A percentile compares a stretch with the other conserved stretches of the same genome.
Conservation (phyloP, 768 basidiomycete species). For the Cystoderma amianthinum region DNA sequence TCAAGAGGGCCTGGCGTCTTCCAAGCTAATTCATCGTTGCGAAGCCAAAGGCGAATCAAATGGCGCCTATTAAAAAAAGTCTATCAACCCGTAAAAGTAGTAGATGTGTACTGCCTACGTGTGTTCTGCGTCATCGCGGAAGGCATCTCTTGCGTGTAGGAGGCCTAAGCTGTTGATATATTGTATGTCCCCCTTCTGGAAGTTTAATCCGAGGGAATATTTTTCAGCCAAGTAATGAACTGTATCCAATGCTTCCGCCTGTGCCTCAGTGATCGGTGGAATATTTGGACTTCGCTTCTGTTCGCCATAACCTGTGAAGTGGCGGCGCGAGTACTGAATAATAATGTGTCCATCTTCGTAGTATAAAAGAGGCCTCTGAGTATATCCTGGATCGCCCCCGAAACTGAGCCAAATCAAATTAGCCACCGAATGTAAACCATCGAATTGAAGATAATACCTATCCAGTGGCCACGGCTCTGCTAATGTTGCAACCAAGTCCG, state of each 20-base stretch:
- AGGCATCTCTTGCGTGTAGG: conserved; percentile 39
- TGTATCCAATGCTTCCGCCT: conserved; percentile 40
- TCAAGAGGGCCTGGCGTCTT: conserved; percentile 1
- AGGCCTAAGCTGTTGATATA: conserved; percentile 41
- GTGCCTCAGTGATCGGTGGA: conserved; percentile 40
- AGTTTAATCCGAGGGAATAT: conserved; percentile 33
- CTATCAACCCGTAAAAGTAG: not conserved
- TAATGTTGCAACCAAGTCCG: conserved; percentile 33
- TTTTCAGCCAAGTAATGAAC: conserved; percentile 39
- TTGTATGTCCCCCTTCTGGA: conserved; percentile 43
- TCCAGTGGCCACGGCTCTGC: conserved; percentile 38
- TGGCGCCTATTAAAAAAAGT: conserved; percentile 3
- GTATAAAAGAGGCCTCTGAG: conserved; percentile 30
- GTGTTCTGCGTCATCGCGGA: conserved; percentile 27
- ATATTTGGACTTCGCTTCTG: conserved; percentile 28
- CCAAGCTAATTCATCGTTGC: conserved; percentile 7
- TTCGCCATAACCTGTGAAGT: conserved; percentile 32
- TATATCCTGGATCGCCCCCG: conserved; percentile 27
- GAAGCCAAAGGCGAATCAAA: conserved; percentile 4
- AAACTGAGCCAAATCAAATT: conserved; percentile 15
- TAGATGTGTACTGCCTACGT: conserved; percentile 20
- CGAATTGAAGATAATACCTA: conserved; percentile 12
- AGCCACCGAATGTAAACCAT: not conserved
- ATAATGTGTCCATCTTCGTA: conserved; percentile 30
- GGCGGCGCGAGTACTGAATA: conserved; percentile 39